A percentile compares a stretch with the other conserved stretches of the same genome.
Conservation (phyloP, 1,284 basidiomycete species). For the Somion occarium region DNA sequence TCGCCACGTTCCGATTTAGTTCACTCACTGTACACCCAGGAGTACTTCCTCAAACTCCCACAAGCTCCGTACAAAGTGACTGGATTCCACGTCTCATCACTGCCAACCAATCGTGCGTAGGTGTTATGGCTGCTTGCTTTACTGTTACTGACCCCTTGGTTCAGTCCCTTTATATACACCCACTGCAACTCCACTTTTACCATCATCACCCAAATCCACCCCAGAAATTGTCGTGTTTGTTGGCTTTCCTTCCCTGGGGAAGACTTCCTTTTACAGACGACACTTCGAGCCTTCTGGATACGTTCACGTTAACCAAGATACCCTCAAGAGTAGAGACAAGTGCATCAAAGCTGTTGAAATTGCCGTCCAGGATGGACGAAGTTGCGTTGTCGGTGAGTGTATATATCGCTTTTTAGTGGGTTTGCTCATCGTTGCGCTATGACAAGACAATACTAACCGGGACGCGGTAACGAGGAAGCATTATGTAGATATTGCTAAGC, state of each 20-base stretch:
- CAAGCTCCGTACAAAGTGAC: conserved; percentile 38
- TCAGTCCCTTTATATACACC: conserved; percentile 59
- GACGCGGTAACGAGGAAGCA: conserved; percentile 60
- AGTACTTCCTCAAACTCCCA: conserved; percentile 71
- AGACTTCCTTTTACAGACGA: conserved; percentile 73
- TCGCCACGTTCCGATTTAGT: conserved; percentile 15
- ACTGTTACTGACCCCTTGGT: conserved; percentile 8
- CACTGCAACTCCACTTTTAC: conserved; percentile 56
- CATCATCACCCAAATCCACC: conserved; percentile 26
- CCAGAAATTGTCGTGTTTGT: conserved; percentile 79
- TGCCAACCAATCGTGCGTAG: conserved; percentile 36
- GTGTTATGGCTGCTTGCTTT: neutral
- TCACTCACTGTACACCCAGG: conserved; percentile 36
- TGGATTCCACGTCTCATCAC: conserved; percentile 57
- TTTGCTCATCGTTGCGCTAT: neutral
- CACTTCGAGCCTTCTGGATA: conserved; percentile 73
- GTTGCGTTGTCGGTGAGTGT: conserved; percentile 72
- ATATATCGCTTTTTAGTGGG: neutral
- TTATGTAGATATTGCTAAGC: conserved; percentile 66
- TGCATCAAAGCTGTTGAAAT: conserved; percentile 67
- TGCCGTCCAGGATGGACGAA: conserved; percentile 49
- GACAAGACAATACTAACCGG: conserved; percentile 83
- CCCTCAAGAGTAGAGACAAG: conserved; percentile 64
- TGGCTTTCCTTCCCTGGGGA: conserved; percentile 85
- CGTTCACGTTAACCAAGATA: conserved; percentile 85